phyloP scores from a whole-genome alignment of 2,329 filamentous ascomycete species.

The Venturia asperata region DNA sequence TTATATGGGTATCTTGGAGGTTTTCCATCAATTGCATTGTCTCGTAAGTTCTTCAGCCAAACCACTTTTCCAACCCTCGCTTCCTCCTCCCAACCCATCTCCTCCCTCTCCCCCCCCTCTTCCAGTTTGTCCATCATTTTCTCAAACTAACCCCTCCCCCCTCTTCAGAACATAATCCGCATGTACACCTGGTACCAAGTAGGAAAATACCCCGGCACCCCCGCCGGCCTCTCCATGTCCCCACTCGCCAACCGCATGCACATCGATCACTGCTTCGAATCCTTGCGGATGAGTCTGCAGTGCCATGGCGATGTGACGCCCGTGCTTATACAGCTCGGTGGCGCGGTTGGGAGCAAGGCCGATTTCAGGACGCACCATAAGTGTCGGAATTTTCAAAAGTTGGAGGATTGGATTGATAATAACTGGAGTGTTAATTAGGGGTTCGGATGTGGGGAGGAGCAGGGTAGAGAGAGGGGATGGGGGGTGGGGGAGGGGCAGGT shows the following conservation, averaged over 20 bases:
- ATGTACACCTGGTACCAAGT: conserved; percentile 21
- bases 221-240: background rate
- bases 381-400: conserved; percentile 19
- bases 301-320: conserved; percentile 21
- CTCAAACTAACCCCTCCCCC: background rate
- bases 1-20: conserved; percentile 20
- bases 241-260: conserved; percentile 19
- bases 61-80: too few relatives aligned
- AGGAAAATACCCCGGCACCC: conserved; percentile 11
- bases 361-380: conserved; percentile 20
- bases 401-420: conserved; percentile 17
- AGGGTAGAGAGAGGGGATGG: background rate
- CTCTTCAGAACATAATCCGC: conserved; percentile 11
- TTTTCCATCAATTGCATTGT: conserved; percentile 22
- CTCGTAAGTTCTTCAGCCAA: conserved; percentile 8
- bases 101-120: conserved; percentile 1
- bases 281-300: conserved; percentile 19
- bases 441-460: background rate
- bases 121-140: too few relatives aligned
- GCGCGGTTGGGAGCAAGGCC: conserved; percentile 12
- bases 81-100: background rate
- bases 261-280: conserved; percentile 22
- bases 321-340: conserved; percentile 18
- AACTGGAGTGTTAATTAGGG: conserved; percentile 11
- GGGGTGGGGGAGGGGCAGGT: background rate